Evolutionary conservation across 2,329 filamentous ascomycete genomes (phyloP), one percentile per base, ranked within the genome.

Genomic region (Aspergillus quadricinctus): DNA sequence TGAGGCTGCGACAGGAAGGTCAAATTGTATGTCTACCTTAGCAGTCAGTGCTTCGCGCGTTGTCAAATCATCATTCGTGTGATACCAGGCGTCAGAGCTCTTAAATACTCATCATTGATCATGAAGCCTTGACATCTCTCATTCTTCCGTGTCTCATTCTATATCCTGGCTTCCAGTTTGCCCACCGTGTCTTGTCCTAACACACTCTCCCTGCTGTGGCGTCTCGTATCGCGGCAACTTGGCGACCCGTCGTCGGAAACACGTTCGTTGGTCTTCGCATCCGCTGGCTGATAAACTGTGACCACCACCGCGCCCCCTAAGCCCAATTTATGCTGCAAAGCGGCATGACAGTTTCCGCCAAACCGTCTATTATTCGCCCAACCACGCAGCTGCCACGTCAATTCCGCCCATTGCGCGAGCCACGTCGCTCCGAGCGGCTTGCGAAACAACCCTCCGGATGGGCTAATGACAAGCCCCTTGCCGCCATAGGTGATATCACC

Each of bases 371-470:
- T 97, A 75, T 93, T 96, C 14, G 92, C 92, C 92, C 92, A 97
- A 6, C 93, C 92, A 60, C 93, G 84, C 64, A 97, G 80, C 69
- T 97, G 93, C 93, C 93, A 97, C 21, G 94, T 89, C 8, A 97
- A 79, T 78, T 97, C 93, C 5, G 92, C 90, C 70, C 92, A 96
- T 77, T 97, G 93, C 11, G 93, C 93, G 53, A 97, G 82, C 11
- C 93, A 93, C 0, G 90, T 96, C 0, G 93, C 93, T 29, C 93
- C 93, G 2, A 97, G 86, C 0, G 93, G 93, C 93, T 97, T 97
- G n/a, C 59, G 89, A 94, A 68, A 97, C 54, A 97, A 83, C 0
- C 93, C 93, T 49, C 93, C 93, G 0, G 90, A 95, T 1, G 92
- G 93, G 75, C 97, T 97, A 72, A 97, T 83, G 60, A 97, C 83